phyloP scores from a whole-genome alignment of 768 basidiomycete species.

The Agaricus subrufescens region DNA sequence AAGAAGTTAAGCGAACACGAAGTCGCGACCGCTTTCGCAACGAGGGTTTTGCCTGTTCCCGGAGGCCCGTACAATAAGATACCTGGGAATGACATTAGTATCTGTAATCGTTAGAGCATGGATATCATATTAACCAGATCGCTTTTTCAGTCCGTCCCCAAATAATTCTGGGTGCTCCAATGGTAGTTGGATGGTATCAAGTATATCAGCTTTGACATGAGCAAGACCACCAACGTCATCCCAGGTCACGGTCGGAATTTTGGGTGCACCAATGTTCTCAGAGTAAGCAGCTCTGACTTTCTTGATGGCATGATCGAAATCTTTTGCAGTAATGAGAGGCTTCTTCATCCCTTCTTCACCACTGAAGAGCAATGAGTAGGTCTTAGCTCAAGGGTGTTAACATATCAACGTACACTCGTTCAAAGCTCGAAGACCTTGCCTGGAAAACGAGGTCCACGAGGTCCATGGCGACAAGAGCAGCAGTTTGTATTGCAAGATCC shows the following conservation, averaged over 20 bases:
- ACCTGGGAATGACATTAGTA: conserved; percentile 37
- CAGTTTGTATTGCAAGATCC: conserved; percentile 78
- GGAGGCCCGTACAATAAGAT: conserved; percentile 93
- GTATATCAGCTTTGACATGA: conserved; percentile 83
- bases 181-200: conserved; percentile 94
- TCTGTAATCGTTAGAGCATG: neutral
- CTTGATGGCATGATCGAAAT: conserved; percentile 70
- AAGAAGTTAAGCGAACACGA: conserved; percentile 94
- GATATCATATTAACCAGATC: conserved; percentile 61
- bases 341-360: conserved; percentile 26
- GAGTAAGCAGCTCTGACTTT: conserved; percentile 76
- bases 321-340: conserved; percentile 45
- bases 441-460: conserved; percentile 63
- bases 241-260: conserved; percentile 94
- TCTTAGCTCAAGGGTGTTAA: no score
- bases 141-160: conserved; percentile 86
- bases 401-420: conserved; percentile 39
- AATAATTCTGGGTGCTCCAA: conserved; percentile 89
- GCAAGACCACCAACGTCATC: conserved; percentile 95
- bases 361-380: conserved; percentile 13
- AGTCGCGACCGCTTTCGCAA: conserved; percentile 95
- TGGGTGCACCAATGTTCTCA: conserved; percentile 94
- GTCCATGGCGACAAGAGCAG: conserved; percentile 84
- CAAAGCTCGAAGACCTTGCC: conserved; percentile 51
- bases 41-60: conserved; percentile 91